A percentile compares a stretch with the other conserved stretches of the same genome.
Evolutionary conservation across 2,329 filamentous ascomycete genomes (phyloP).

Genomic region (Pestalotiopsis sp.): DNA sequence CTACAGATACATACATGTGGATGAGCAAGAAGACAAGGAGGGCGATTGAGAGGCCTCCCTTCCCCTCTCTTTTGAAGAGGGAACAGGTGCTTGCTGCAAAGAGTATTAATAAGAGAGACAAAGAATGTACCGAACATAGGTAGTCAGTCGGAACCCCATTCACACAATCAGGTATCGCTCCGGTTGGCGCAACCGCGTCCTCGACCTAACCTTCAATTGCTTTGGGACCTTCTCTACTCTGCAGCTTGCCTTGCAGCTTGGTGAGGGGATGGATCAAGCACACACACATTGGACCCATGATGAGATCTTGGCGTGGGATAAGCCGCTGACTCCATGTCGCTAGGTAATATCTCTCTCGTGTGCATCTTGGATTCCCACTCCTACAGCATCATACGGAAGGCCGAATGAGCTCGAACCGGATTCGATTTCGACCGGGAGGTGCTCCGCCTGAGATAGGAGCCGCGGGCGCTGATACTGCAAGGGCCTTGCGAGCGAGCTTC

Average conservation of each 20-base stretch:
- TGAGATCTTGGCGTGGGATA: slow-evolving; percentile 10
- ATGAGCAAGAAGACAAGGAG: neutral
- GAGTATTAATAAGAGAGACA: neutral
- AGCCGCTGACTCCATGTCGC: neutral
- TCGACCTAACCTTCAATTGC: neutral
- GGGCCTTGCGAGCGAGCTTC: neutral
- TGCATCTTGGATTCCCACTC: neutral
- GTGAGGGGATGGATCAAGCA: slow-evolving; percentile 6
- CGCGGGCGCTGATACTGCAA: neutral
- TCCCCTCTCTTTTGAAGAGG: neutral
- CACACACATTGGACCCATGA: neutral
- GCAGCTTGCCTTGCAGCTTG: neutral
- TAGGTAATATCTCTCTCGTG: neutral
- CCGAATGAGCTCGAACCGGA: neutral
- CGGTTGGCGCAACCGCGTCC: neutral
- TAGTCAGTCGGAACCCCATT: neutral
- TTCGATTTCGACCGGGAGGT: neutral
- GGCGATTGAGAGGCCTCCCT: slow-evolving; percentile 8
- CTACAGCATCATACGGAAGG: neutral
- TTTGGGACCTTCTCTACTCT: neutral
- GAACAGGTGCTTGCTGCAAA: neutral
- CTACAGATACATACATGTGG: neutral
- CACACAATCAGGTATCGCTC: neutral
- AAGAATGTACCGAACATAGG: neutral
- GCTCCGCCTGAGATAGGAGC: neutral